A percentile compares a stretch with the other conserved stretches of the same genome.
Conservation (phyloP, 768 basidiomycete genomes). For the Xerocomellus dryophilus region DNA sequence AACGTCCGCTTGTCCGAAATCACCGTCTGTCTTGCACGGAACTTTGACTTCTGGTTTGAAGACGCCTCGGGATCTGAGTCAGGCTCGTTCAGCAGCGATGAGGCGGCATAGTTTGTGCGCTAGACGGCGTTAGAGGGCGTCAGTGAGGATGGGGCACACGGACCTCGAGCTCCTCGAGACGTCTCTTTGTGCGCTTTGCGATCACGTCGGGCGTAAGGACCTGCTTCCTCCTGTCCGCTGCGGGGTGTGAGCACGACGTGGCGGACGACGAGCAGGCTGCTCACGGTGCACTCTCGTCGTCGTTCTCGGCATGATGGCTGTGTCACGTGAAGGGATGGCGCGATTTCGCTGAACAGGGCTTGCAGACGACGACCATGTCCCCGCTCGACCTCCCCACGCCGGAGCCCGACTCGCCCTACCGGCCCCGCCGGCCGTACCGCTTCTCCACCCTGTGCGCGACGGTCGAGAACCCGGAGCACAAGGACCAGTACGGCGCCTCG, state of each 20-base stretch:
- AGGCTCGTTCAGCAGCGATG: constrained; percentile 31
- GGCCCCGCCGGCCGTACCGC: constrained; percentile 71
- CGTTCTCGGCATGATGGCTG: constrained; percentile 17
- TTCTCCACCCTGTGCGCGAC: constrained; percentile 91
- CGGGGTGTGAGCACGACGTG: constrained; percentile 8
- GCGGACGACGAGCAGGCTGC: constrained; percentile 10
- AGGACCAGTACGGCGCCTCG: constrained; percentile 94
- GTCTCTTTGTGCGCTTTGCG: constrained; percentile 70
- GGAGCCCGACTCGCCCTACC: constrained; percentile 72
- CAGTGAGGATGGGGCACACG: background rate
- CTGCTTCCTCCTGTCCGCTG: constrained; percentile 45
- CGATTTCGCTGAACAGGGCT: no score
- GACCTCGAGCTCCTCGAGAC: constrained; percentile 85
- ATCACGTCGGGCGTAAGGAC: constrained; percentile 61
- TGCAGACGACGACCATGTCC: constrained; percentile 13
- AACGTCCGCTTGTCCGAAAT: constrained; percentile 73
- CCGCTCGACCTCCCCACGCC: constrained; percentile 58
- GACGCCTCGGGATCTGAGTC: constrained; percentile 29
- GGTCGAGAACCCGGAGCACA: constrained; percentile 85
- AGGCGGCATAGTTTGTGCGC: constrained; percentile 75
- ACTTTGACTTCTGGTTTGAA: constrained; percentile 41
- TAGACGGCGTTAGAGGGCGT: constrained; percentile 28
- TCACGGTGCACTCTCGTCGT: constrained; percentile 33
- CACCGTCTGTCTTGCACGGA: constrained; percentile 65
- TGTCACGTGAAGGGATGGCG: constrained; percentile 24